Base-by-base conservation (phyloP, 2,329 filamentous ascomycete species). In the Cladophialophora psammophila region DNA sequence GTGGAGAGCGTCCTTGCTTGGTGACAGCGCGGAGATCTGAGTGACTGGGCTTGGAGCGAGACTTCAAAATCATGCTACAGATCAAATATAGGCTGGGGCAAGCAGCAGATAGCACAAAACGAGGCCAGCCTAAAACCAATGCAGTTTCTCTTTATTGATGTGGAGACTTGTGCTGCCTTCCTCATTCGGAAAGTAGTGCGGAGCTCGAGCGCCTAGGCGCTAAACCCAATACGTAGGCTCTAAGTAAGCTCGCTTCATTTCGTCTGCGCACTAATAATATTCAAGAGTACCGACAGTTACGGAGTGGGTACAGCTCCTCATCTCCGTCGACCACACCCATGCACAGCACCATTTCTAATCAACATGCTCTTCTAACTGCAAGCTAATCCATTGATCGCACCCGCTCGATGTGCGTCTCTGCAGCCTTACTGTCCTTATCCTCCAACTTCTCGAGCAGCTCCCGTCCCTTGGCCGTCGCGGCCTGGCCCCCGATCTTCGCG, bases 401-500 rank as follows among this genome's bases (percentile, higher is more conserved):
- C 31, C 18, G 59, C 59, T 61, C 59, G 20, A 61, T 18, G 42
- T 53, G 45, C 45, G 42, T 40, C 18, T 53, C 59, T 8, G 53
- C 42, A 40, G 32, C 12, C 18, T 54, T 61, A n/a, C 36, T 40
- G 48, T 54, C 59, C 5, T 61, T 61, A 34, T 54, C 42, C n/a
- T 63, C 61, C 20, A 63, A 53, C 38, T 63, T 50, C 18, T 15
- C 40, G n/a, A 63, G 54, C 53, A 63, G 38, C 10, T 56, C 53
- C 35, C 34, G 55, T 18, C 52, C 61, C 53, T 63, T 63, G 3
- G 61, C 61, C 9, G 61, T 63, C 2, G 52, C 61, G n/a, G 52
- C 61, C 18, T 63, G 38, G 12, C 61, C 61, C 8, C 61, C 61
- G 26, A 63, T 31, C 40, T 63, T 63, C 8, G 61, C 61, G 31